Evolutionary conservation across 2,329 filamentous ascomycete species (phyloP).

Genomic region (Penicillium vulpinum): DNA sequence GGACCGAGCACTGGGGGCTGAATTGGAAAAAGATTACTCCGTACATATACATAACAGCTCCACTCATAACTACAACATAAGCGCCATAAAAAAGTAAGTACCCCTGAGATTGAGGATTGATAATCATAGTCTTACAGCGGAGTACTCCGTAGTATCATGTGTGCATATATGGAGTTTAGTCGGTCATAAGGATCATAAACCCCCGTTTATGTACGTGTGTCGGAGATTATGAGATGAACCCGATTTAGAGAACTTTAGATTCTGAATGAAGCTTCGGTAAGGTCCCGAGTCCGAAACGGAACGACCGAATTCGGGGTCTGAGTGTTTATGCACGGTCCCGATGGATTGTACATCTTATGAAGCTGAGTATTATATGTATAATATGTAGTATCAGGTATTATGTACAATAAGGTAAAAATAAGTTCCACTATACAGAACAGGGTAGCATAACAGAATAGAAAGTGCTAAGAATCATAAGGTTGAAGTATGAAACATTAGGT

Average conservation of each 20-base stretch:
- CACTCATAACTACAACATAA: too few species aligned
- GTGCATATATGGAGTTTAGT: not conserved
- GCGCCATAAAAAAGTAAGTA: too few species aligned
- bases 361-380: too few species aligned
- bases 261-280: not conserved
- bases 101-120: not conserved
- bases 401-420: too few species aligned
- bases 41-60: not conserved
- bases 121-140: not conserved
- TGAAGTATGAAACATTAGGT: not conserved
- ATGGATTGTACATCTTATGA: too few species aligned
- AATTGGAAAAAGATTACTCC: too few species aligned
- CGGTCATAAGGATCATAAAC: not conserved
- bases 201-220: not conserved
- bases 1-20: not conserved
- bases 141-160: not conserved
- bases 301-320: not conserved
- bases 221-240: not conserved
- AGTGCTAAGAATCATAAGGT: not conserved
- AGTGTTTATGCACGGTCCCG: not conserved
- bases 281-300: not conserved
- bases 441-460: too few species aligned
- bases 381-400: too few species aligned
- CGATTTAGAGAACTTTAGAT: not conserved
- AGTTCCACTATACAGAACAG: too few species aligned